Conservation (phyloP, 306 rosid species). For the Cicer chorassanicum region DNA sequence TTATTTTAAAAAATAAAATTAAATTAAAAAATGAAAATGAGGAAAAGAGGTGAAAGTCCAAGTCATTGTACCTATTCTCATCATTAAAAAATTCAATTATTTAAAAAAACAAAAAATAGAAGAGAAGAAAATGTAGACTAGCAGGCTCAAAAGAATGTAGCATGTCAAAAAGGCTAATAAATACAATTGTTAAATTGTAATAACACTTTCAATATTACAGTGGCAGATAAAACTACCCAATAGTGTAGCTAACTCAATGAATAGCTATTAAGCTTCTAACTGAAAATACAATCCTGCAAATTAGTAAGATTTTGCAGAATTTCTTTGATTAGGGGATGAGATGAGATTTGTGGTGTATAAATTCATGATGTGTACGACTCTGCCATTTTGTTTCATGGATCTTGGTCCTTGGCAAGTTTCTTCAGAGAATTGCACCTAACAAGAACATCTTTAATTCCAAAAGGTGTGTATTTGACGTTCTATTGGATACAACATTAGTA, state of each 20-base stretch:
- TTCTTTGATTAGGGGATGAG: too few species aligned
- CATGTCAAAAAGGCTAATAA: constrained; percentile 11
- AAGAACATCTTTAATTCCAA: too few species aligned
- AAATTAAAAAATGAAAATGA: not conserved
- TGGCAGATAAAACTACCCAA: not conserved
- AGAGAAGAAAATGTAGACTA: not conserved
- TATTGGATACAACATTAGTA: not conserved
- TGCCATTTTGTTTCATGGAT: too few species aligned
- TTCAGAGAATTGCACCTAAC: too few species aligned
- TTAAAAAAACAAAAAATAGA: not conserved
- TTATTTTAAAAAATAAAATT: not conserved
- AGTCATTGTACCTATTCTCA: constrained; percentile 1
- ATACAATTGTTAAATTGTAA: not conserved
- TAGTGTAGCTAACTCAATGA: constrained; percentile 15
- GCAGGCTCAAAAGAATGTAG: not conserved
- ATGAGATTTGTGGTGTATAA: too few species aligned
- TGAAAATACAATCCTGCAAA: too few species aligned
- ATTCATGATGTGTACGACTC: too few species aligned
- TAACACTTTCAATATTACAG: not conserved
- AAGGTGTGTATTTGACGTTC: not conserved
- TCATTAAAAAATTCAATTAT: not conserved
- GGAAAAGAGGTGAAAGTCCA: constrained; percentile 10
- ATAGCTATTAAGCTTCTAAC: not conserved
- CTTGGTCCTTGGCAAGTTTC: too few species aligned
- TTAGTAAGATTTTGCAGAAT: too few species aligned